Conservation (phyloP, 2,329 filamentous ascomycete species). For the Stagonosporopsis tanaceti region DNA sequence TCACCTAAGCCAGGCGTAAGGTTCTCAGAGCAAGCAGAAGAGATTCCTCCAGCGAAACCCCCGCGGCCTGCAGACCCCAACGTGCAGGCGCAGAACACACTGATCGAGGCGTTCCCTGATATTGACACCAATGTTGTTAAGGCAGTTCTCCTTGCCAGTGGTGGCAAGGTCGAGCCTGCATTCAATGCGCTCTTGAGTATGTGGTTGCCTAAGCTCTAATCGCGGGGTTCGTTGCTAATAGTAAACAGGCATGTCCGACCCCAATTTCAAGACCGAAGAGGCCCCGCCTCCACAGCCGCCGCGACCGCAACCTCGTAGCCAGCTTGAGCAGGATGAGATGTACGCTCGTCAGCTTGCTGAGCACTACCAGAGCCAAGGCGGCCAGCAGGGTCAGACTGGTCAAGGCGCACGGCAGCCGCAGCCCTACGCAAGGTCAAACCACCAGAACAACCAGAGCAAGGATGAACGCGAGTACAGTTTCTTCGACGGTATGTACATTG, state of each 20-base stretch:
- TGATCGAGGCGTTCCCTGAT: slow-evolving; percentile 91
- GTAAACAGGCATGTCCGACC: slow-evolving; percentile 61
- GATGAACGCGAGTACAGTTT: slow-evolving; percentile 80
- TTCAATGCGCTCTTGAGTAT: slow-evolving; percentile 92
- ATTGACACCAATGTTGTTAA: slow-evolving; percentile 84
- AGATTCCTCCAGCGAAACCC: slow-evolving; percentile 76
- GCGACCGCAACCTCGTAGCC: slow-evolving; percentile 76
- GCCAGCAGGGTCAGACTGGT: slow-evolving; percentile 30
- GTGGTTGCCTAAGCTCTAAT: slow-evolving; percentile 31
- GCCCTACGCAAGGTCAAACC: slow-evolving; percentile 41
- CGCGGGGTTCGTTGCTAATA: slow-evolving; percentile 23
- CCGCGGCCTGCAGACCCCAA: slow-evolving; percentile 82
- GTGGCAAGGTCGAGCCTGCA: slow-evolving; percentile 86
- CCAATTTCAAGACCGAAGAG: slow-evolving; percentile 59
- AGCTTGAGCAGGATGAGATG: slow-evolving; percentile 88
- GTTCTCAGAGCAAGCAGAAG: slow-evolving; percentile 55
- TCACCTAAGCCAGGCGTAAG: slow-evolving; percentile 55
- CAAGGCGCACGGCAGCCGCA: slow-evolving; percentile 56
- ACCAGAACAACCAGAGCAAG: slow-evolving; percentile 9
- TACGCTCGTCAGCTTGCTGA: slow-evolving; percentile 93
- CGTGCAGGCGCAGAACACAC: slow-evolving; percentile 84
- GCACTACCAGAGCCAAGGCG: slow-evolving; percentile 71
- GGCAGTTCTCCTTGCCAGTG: slow-evolving; percentile 85
- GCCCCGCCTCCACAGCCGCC: slow-evolving; percentile 79
- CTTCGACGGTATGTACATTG: slow-evolving; percentile 69